Conservation (phyloP, 1,284 basidiomycete genomes). For the Heterobasidion parviporum region DNA sequence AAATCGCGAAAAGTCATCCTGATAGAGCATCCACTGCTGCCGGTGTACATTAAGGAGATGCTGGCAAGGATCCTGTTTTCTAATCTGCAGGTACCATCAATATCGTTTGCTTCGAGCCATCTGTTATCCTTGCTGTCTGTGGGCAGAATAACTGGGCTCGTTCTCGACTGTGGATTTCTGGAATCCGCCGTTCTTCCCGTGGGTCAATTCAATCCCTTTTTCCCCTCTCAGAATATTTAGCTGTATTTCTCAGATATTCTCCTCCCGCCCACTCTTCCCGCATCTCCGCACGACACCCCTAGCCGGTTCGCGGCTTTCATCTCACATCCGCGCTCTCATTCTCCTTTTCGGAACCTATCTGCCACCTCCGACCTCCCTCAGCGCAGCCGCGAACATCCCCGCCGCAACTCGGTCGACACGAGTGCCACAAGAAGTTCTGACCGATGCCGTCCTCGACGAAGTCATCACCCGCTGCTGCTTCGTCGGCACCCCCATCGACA, state of each 20-base stretch:
- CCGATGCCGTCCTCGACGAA: slow-evolving; percentile 70
- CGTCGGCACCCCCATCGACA: slow-evolving; percentile 51
- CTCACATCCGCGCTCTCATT: slow-evolving; percentile 71
- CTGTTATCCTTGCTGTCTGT: slow-evolving; percentile 78
- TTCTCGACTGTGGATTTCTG: slow-evolving; percentile 86
- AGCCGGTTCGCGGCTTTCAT: slow-evolving; percentile 68
- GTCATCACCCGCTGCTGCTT: slow-evolving; percentile 80
- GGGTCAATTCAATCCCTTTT: slow-evolving; percentile 19
- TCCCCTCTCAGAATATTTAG: slow-evolving; percentile 2
- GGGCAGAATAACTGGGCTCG: slow-evolving; percentile 87
- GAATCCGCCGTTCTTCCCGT: slow-evolving; percentile 88
- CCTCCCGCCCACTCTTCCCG: slow-evolving; percentile 78
- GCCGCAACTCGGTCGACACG: slow-evolving; percentile 52
- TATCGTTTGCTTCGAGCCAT: slow-evolving; percentile 88
- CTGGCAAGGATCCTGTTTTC: slow-evolving; percentile 85
- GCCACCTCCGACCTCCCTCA: slow-evolving; percentile 66
- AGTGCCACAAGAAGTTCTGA: slow-evolving; percentile 69
- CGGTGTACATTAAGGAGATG: slow-evolving; percentile 80
- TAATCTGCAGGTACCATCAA: slow-evolving; percentile 85
- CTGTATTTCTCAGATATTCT: slow-evolving; percentile 60
- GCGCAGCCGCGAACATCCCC: slow-evolving; percentile 51
- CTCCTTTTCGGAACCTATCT: slow-evolving; percentile 76
- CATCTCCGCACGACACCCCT: slow-evolving; percentile 76
- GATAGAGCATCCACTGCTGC: slow-evolving; percentile 84
- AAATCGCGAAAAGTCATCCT: slow-evolving; percentile 91